Evolutionary conservation across 768 basidiomycete genomes (phyloP).

Genomic region (Crepidotus variabilis): DNA sequence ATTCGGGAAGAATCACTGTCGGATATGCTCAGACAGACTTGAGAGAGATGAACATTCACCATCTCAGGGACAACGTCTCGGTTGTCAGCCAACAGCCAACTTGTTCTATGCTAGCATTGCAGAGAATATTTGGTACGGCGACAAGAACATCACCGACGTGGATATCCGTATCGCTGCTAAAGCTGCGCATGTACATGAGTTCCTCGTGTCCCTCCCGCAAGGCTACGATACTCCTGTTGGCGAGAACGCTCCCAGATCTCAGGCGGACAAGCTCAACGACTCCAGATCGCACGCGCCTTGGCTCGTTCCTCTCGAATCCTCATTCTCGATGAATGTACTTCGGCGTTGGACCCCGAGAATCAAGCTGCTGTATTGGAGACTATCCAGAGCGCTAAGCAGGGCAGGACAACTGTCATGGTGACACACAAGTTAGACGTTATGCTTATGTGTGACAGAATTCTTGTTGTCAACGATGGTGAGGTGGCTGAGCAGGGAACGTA

Average conservation of each 20-base stretch:
- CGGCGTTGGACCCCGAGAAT: constrained; percentile 82
- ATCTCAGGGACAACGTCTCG: constrained; percentile 80
- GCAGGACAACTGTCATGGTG: constrained; percentile 84
- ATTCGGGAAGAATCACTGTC: constrained; percentile 46
- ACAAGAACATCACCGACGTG: constrained; percentile 48
- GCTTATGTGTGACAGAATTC: constrained; percentile 86
- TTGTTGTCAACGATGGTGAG: constrained; percentile 75
- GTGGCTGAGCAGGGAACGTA: constrained; percentile 82
- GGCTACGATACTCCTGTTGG: constrained; percentile 88
- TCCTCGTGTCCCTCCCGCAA: constrained; percentile 71
- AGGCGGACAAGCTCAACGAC: constrained; percentile 93
- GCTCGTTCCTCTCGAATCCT: constrained; percentile 68
- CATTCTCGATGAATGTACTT: constrained; percentile 94
- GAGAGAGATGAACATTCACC: constrained; percentile 62
- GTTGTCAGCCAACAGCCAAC: constrained; percentile 85
- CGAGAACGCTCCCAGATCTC: constrained; percentile 91
- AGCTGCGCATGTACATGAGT: constrained; percentile 82
- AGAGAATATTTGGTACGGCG: constrained; percentile 92
- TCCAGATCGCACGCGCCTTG: constrained; percentile 89
- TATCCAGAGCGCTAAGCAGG: constrained; percentile 57
- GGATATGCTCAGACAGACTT: constrained; percentile 37
- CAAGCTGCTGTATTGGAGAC: constrained; percentile 80
- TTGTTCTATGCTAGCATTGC: constrained; percentile 85
- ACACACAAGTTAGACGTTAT: constrained; percentile 92
- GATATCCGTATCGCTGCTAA: constrained; percentile 65